A percentile compares a stretch with the other conserved stretches of the same genome.
Evolutionary conservation across 352 stramenopile species (phyloP).

Genomic region (Thalassiosira livingstoniorum): DNA sequence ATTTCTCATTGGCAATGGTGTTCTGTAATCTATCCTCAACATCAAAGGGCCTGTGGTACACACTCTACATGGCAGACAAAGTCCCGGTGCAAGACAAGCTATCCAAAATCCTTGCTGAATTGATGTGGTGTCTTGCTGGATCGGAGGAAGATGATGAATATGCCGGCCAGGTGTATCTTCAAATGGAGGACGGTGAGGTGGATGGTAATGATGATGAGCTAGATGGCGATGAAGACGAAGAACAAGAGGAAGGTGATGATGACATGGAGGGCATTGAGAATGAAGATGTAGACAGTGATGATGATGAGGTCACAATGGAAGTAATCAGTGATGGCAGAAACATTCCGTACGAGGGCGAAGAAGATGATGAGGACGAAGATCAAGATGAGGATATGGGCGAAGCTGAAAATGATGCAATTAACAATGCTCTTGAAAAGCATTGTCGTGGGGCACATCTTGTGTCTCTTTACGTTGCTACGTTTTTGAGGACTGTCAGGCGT

Average conservation of each 20-base stretch:
- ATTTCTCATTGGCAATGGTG: no score
- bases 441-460: constrained; percentile 77
- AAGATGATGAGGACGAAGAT: constrained; percentile 52
- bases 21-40: not conserved
- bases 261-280: constrained; percentile 43
- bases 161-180: constrained; percentile 77
- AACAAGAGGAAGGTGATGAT: constrained; percentile 54
- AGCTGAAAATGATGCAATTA: constrained; percentile 43
- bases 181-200: constrained; percentile 64
- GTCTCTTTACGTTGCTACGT: constrained; percentile 76
- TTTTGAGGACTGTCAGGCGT: constrained; percentile 79
- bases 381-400: constrained; percentile 3
- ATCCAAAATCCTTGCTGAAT: constrained; percentile 78
- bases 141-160: constrained; percentile 86
- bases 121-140: constrained; percentile 84
- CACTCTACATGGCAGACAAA: constrained; percentile 89
- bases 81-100: constrained; percentile 87
- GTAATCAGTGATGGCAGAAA: constrained; percentile 39
- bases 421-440: constrained; percentile 56
- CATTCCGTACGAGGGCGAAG: constrained; percentile 43
- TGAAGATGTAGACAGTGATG: constrained; percentile 20
- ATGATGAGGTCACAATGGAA: no score
- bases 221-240: constrained; percentile 51
- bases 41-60: constrained; percentile 85
- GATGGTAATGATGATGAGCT: constrained; percentile 52